A percentile compares a stretch with the other conserved stretches of the same genome.
phyloP scores from a whole-genome alignment of 1,284 basidiomycete genomes.

The Exobasidium cylindrosporum region DNA sequence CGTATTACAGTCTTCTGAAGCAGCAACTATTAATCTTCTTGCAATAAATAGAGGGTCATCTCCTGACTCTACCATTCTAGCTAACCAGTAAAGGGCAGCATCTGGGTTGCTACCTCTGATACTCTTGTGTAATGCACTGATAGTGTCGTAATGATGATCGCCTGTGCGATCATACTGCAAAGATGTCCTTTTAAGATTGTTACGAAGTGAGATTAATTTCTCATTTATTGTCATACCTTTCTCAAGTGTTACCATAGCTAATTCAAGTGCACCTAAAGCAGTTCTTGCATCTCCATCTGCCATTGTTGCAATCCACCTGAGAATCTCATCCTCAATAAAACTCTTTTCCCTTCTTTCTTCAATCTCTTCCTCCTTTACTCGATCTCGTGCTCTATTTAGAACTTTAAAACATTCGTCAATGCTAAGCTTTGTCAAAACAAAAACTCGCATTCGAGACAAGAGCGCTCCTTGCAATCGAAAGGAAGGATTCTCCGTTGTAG shows the following conservation, averaged over 20 bases:
- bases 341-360: neutral
- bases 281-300: constrained; percentile 48
- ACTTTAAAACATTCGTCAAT: constrained; percentile 37
- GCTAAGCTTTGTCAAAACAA: constrained; percentile 44
- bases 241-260: constrained; percentile 40
- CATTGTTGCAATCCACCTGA: constrained; percentile 45
- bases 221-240: constrained; percentile 10
- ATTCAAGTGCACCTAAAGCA: constrained; percentile 41
- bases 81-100: constrained; percentile 79
- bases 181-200: constrained; percentile 33
- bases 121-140: constrained; percentile 79
- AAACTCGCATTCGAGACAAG: constrained; percentile 71
- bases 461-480: constrained; percentile 70
- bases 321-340: constrained; percentile 25
- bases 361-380: neutral
- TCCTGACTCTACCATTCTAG: constrained; percentile 60
- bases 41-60: constrained; percentile 85
- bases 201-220: constrained; percentile 29
- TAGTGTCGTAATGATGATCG: constrained; percentile 71
- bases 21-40: constrained; percentile 75
- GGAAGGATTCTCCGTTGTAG: constrained; percentile 88
- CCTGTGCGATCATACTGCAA: constrained; percentile 51
- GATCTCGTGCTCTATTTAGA: constrained; percentile 62
- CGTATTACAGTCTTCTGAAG: constrained; percentile 81
- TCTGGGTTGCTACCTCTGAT: constrained; percentile 74